Base-by-base conservation (phyloP, 2,329 filamentous ascomycete genomes). In the Sporothrix brunneoviolacea region DNA sequence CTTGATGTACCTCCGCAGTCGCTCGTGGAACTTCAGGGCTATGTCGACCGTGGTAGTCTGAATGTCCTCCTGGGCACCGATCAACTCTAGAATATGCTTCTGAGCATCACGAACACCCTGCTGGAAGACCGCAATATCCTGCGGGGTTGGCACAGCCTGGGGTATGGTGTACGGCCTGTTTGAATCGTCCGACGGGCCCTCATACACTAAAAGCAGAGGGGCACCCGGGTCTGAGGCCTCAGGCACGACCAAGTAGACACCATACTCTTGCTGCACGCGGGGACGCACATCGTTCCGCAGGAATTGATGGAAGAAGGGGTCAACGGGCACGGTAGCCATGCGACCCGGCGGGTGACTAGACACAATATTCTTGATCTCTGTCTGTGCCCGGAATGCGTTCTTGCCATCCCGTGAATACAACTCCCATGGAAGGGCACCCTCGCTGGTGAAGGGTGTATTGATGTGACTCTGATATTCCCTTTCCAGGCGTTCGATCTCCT, bases 381-480 rank as follows among this genome's bases (percentile, higher is more conserved):
- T 79, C 61, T 86, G 84, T 8, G 86, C 86, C 59, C 83, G 83
- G 63, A 88, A 81, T 24, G 80, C 79, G 63, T 90, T 94, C 74
- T 93, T 94, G 57, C 84, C 83, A 60, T 95, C 87, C 33, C 86
- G 80, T 7, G 88, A 88, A 68, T 91, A 95, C 49, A 97, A 79
- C 65, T 95, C 85, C 89, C 91, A 95, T 0, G 84, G 83, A 39
- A 86, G 80, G 10, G 82, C 82, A 32, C 83, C 83, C 39, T 88
- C 82, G 44, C 79, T 74, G 3, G 80, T 77, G 56, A 77, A 79
- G 1, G 89, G 88, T 2, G 90, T 83, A 60, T 91, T 87, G 64
- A 97, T 94, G 65, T 88, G 87, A n/a, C 90, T 84, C 61, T 86
- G 80, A 67, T 95, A 88, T 42, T 80, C 70, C 53, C 79, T 80